Evolutionary conservation across 768 basidiomycete genomes (phyloP).

Genomic region (Lactarius pseudohatsudake): DNA sequence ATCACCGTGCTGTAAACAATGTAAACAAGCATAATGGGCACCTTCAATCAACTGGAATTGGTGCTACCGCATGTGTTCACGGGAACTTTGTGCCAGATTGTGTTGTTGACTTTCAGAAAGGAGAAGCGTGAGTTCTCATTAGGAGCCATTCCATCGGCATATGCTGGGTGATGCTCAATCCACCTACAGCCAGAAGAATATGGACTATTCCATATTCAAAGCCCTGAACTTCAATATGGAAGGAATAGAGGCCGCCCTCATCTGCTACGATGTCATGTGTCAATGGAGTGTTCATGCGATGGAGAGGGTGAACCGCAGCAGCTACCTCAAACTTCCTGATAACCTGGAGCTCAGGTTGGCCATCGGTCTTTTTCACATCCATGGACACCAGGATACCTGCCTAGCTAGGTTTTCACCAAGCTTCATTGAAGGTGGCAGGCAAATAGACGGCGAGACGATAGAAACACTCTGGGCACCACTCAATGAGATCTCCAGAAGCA

Average conservation of each 20-base stretch:
- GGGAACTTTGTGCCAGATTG: no score
- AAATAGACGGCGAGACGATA: conserved; percentile 15
- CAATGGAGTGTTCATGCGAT: conserved; percentile 7
- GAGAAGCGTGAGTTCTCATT: background rate
- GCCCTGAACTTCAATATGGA: no score
- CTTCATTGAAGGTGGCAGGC: conserved; percentile 2
- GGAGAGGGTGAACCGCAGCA: background rate
- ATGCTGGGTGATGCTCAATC: background rate
- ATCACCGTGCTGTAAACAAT: conserved; percentile 5
- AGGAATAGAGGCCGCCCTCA: no score
- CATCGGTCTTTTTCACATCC: background rate
- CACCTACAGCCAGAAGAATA: background rate
- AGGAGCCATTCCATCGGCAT: no score
- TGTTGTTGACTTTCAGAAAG: no score
- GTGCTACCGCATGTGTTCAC: no score
- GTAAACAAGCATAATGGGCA: background rate
- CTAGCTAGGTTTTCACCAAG: conserved; percentile 5
- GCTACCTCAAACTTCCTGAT: background rate
- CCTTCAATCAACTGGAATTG: conserved; percentile 2
- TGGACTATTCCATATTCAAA: no score
- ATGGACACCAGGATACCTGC: conserved; percentile 13
- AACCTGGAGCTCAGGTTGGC: background rate
- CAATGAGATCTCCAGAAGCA: no score
- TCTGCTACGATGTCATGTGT: no score
- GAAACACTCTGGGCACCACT: background rate